Conservation (phyloP, 352 stramenopile genomes). For the Pilasporangium apinafurcum region DNA sequence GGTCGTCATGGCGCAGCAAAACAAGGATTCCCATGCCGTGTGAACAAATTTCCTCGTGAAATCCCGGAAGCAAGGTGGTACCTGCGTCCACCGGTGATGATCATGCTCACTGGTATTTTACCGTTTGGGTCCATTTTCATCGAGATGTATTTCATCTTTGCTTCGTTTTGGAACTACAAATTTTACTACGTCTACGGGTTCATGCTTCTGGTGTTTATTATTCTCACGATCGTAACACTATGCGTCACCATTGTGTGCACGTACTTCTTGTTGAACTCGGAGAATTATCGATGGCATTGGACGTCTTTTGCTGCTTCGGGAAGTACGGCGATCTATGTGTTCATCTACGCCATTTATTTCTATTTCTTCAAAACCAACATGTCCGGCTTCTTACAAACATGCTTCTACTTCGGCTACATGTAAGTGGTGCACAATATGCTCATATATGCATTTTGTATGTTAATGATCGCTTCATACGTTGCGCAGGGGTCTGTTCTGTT, state of each 20-base stretch:
- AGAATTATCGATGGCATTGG: constrained; percentile 99
- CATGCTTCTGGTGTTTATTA: constrained; percentile 97
- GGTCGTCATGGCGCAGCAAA: constrained; percentile 92
- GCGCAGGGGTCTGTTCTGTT: constrained; percentile 87
- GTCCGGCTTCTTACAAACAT: constrained; percentile 97
- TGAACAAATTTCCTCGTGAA: constrained; percentile 96
- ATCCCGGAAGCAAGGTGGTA: constrained; percentile 78
- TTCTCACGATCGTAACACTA: constrained; percentile 96
- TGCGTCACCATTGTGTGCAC: constrained; percentile 99
- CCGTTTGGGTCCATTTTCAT: constrained; percentile 99
- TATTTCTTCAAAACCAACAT: constrained; percentile 99
- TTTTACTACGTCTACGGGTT: constrained; percentile 99
- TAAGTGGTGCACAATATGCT: constrained; percentile 38
- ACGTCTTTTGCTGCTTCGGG: constrained; percentile 93
- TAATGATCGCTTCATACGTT: neutral
- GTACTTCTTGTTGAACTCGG: constrained; percentile 98
- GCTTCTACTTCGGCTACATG: constrained; percentile 99
- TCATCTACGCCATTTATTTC: constrained; percentile 99
- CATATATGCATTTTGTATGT: neutral
- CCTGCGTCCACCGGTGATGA: constrained; percentile 82
- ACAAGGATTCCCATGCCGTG: constrained; percentile 83
- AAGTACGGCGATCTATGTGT: constrained; percentile 96
- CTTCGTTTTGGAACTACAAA: constrained; percentile 99
- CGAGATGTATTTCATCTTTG: constrained; percentile 99
- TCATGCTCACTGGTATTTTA: constrained; percentile 94